Percentiles rank a stretch among this genome's conserved stretches.
Evolutionary conservation across 2,329 filamentous ascomycete species (phyloP).

Genomic region (Diaporthe batatas): DNA sequence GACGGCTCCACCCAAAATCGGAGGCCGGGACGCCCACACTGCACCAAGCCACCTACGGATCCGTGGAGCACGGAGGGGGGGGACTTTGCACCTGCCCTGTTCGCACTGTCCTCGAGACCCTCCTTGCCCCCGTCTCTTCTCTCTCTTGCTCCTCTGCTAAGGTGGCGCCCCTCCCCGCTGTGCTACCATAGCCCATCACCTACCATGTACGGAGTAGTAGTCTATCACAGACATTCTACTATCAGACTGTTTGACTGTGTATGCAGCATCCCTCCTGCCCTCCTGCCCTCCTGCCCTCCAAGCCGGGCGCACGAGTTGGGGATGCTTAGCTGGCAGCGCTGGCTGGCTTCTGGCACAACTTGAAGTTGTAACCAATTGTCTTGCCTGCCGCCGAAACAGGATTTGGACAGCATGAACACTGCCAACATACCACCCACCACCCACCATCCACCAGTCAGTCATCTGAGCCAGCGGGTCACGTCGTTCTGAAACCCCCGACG

Average conservation of each 20-base stretch:
- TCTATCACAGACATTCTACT: too few species aligned
- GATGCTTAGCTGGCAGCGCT: neutral
- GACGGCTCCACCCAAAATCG: slow-evolving; percentile 36
- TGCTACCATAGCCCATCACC: neutral
- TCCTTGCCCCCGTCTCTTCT: neutral
- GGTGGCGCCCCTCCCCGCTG: neutral
- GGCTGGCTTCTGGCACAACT: neutral
- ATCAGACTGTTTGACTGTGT: too few species aligned
- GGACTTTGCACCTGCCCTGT: neutral
- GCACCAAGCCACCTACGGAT: slow-evolving; percentile 35
- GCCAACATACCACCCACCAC: slow-evolving; percentile 22
- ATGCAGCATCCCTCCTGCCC: too few species aligned
- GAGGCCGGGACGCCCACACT: slow-evolving; percentile 35
- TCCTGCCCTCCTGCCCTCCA: too few species aligned
- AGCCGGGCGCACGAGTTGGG: neutral
- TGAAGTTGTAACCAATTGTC: neutral
- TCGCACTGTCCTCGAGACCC: slow-evolving; percentile 39
- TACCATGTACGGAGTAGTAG: too few species aligned
- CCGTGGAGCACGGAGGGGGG: slow-evolving; percentile 31
- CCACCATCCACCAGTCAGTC: slow-evolving; percentile 12
- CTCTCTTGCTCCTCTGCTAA: neutral
- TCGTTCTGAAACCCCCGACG: slow-evolving; percentile 28
- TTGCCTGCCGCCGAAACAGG: slow-evolving; percentile 35
- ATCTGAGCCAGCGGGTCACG: slow-evolving; percentile 27
- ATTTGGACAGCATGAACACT: slow-evolving; percentile 33